Percentiles rank a stretch among this genome's conserved stretches.
Evolutionary conservation across 2,329 filamentous ascomycete genomes (phyloP).

Genomic region (Colletotrichum australisinense): DNA sequence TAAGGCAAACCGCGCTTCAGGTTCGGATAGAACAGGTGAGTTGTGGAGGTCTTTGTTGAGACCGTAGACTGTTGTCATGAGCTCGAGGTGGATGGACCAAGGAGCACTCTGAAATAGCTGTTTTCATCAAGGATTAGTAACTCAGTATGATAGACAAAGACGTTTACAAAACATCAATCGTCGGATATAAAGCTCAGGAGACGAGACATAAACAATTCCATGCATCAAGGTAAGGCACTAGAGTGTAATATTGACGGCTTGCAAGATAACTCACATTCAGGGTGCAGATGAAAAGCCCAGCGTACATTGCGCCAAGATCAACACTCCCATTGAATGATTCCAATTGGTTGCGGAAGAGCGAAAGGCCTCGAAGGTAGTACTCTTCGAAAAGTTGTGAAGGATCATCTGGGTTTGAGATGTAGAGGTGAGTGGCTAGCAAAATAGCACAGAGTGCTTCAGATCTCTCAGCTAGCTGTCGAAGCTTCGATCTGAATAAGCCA

Average conservation of each 20-base stretch:
- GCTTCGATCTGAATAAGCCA: not conserved
- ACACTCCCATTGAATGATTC: not conserved
- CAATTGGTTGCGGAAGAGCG: conserved; percentile 12
- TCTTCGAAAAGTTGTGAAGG: conserved; percentile 2
- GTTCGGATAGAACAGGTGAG: not conserved
- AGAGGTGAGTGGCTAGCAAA: conserved; percentile 7
- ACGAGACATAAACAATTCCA: too few relatives aligned
- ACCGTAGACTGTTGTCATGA: not conserved
- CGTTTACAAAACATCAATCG: too few relatives aligned
- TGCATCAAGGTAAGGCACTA: too few relatives aligned
- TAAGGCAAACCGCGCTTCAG: not conserved
- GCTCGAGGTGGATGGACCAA: not conserved
- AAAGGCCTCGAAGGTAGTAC: conserved; percentile 10
- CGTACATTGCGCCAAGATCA: not conserved
- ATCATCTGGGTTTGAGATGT: not conserved
- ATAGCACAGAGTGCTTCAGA: conserved; percentile 10
- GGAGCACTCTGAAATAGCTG: not conserved
- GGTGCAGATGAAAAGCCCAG: not conserved
- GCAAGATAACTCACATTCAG: not conserved
- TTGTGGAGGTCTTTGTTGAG: not conserved
- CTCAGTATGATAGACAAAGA: too few relatives aligned
- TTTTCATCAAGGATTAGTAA: not conserved
- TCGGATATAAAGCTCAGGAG: too few relatives aligned
- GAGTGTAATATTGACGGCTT: too few relatives aligned
- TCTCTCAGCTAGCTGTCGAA: not conserved